Base-by-base conservation (phyloP, 805 yeast genomes). In the Teunomyces cretensis region DNA sequence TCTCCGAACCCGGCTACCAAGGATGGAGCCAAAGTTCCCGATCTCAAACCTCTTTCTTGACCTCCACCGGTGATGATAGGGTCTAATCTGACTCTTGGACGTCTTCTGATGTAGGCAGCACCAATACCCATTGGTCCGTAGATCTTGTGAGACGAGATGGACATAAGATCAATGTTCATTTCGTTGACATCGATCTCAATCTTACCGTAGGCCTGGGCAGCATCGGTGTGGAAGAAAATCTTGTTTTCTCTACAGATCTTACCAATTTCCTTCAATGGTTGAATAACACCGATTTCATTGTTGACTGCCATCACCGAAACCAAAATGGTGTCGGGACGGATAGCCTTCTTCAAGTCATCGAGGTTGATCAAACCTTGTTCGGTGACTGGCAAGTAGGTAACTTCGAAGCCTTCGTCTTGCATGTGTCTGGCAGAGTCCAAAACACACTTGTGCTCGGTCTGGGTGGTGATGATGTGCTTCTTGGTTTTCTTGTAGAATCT, bases 111-210 rank as follows among this genome's bases (percentile, higher is more conserved):
- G 61, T 79, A 94, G 55, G 91, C 76, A 8, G 99, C 99, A 59
- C 99, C 99, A 48, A 90, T 80, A 51, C 99, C 99, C 80, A 85
- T 94, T 55, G 99, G 99, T 5, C 99, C 99, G 68, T 94, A 94
- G 51, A 94, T 84, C 72, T 94, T 94, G 71, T 94, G 99, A 1
- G 96, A 91, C 1, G 97, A 88, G 49, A 94, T 86, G 16, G 97
- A 89, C 84, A 94, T 74, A 54, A 92, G 70, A 67, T 94, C 99
- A 56, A 94, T 88, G 65, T 94, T 91, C 84, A 83, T 81, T 56
- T 85, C 86, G 72, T 94, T 90, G 50, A 94, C 99, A 62, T 94
- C 97, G 45, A 94, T 69, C 45, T 89, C 88, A 46, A 94, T 81
- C 68, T 94, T 94, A 50, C 99, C 99, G 62, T 83, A 88, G 2